Evolutionary conservation across 345 rosid species (phyloP), one percentile per base, ranked within the genome.

Genomic region (Erucastrum elatum): DNA sequence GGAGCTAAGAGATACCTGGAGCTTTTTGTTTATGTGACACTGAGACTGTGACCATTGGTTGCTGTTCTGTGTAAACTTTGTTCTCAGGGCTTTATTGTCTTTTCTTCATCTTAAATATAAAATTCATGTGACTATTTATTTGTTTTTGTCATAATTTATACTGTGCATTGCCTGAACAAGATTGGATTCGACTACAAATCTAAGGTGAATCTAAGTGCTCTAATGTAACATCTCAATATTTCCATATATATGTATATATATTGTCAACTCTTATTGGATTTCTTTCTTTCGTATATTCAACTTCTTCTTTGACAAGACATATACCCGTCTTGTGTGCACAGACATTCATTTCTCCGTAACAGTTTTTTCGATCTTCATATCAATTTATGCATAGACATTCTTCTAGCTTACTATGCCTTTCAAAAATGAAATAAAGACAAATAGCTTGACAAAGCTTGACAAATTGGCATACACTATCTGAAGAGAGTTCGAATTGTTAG

Each of bases 1-100:
- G 75, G 53, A 80, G 79, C 53, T 68, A 21, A 21, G 78, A 74
- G 71, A 33, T 55, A 74, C 66, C 76, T 80, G 80, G 7, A 35
- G 7, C 39, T 35, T 35, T 35, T 35, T 35, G 39, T 35, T 35
- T 35, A 35, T 35, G 39, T 35, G 39, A 35, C 7, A 21, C 21
- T 21, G 21, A 21, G 39, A 35, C 10, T 35, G 39, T 35, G 9
- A 35, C 39, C 8, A 35, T 35, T 35, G 39, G 39, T 35, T 35
- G 39, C 39, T 7, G 39, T 21, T 21, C 21, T 21, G 21, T 21
- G 21, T 21, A 21, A 21, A 21, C 21, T 21, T 21, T 21, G 21
- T 21, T 21, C 21, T 21, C 21, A 21, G 21, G 21, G 21, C 21
- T 21, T 21, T 21, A 21, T 21, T 21, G 21, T 21, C 21, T 21